phyloP scores from a whole-genome alignment of 305 asterid genomes.

The Galium porrigens region DNA sequence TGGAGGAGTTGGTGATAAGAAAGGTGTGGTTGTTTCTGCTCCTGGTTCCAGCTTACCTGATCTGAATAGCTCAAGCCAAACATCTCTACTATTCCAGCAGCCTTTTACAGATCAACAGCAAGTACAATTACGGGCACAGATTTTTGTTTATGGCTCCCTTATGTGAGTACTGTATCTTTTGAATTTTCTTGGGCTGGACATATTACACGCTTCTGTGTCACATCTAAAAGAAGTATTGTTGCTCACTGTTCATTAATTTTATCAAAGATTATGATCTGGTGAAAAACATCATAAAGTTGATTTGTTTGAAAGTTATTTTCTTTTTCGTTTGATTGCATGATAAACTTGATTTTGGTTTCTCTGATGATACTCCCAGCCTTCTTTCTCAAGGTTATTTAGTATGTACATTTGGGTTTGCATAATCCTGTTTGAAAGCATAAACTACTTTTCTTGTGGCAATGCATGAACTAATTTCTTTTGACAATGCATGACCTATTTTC shows the following conservation, averaged over 20 bases:
- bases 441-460: neutral
- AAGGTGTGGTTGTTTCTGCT: slow-evolving; percentile 37
- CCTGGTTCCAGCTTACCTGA: slow-evolving; percentile 66
- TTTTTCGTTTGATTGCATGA: neutral
- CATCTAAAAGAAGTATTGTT: neutral
- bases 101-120: slow-evolving; percentile 94
- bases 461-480: neutral
- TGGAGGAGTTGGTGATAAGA: slow-evolving; percentile 20
- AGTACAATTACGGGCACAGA: slow-evolving; percentile 94
- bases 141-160: slow-evolving; percentile 90
- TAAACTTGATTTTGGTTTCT: neutral
- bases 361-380: neutral
- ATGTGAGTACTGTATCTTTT: slow-evolving; percentile 47
- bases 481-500: neutral
- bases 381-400: neutral
- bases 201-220: neutral
- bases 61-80: slow-evolving; percentile 54
- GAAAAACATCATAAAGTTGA: neutral
- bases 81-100: slow-evolving; percentile 56
- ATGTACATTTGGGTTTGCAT: neutral
- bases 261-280: neutral
- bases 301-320: neutral
- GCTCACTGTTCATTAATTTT: neutral
- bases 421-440: neutral
- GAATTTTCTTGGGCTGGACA: slow-evolving; percentile 9